Percentiles rank a stretch among this genome's conserved stretches.
Evolutionary conservation across 192 early-diverging fungal genomes (phyloP).

Genomic region (Jimgerdemannia flammicorona): DNA sequence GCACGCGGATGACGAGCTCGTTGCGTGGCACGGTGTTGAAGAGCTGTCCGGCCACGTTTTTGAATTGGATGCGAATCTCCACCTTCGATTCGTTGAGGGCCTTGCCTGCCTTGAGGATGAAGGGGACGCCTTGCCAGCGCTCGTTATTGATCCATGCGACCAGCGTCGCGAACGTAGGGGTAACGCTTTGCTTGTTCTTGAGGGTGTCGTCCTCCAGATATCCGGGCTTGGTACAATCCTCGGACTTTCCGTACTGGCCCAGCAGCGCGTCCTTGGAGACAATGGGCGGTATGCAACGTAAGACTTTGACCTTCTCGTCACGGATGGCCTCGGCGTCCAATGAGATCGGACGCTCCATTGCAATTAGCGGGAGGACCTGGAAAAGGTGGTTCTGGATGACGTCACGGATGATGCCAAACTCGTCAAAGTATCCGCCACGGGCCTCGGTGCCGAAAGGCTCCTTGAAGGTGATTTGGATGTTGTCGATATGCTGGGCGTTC

Average conservation of each 20-base stretch:
- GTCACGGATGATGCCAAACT: conserved; percentile 98
- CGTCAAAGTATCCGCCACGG: conserved; percentile 98
- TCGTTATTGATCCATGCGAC: conserved; percentile 91
- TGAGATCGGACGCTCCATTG: conserved; percentile 91
- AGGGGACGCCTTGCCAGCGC: conserved; percentile 92
- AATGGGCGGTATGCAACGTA: conserved; percentile 71
- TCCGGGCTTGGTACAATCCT: conserved; percentile 81
- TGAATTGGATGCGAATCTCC: conserved; percentile 96
- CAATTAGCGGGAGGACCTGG: conserved; percentile 90
- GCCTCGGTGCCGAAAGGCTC: conserved; percentile 96
- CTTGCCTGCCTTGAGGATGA: conserved; percentile 86
- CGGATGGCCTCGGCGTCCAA: conserved; percentile 90
- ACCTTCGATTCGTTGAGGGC: conserved; percentile 92
- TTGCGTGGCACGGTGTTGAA: conserved; percentile 80
- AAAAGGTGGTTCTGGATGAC: conserved; percentile 93
- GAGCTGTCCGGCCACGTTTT: conserved; percentile 80
- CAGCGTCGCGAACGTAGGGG: conserved; percentile 89
- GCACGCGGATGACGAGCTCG: conserved; percentile 93
- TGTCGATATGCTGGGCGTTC: conserved; percentile 84
- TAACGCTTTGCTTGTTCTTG: conserved; percentile 70
- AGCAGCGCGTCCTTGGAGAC: conserved; percentile 80
- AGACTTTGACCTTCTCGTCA: conserved; percentile 89
- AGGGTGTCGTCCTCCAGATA: conserved; percentile 93
- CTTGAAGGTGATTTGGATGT: conserved; percentile 98
- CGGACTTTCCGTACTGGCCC: conserved; percentile 83